These are phyloP conservation scores for Cunninghamia lanceolata DNA, from an alignment of 75 land plant genomes.

Conservation along the genomic window DNA sequence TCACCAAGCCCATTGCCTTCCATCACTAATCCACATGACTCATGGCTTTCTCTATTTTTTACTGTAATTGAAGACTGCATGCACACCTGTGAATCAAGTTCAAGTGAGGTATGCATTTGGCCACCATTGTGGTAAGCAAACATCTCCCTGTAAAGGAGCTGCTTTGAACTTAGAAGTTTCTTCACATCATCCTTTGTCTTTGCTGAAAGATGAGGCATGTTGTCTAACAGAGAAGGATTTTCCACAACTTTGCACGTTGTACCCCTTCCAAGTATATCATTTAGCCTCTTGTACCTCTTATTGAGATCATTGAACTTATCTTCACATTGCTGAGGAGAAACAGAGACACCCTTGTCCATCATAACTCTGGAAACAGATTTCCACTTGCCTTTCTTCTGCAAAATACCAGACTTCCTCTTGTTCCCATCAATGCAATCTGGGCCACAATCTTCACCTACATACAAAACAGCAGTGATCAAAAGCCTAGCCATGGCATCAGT, in stretches of 20 bases:
- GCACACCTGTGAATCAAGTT: not conserved
- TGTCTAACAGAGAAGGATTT: slow-evolving; percentile 55
- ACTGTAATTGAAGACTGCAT: not conserved
- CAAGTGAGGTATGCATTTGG: slow-evolving; percentile 7
- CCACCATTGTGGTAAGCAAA: slow-evolving; percentile 65
- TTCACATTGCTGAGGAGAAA: slow-evolving; percentile 88
- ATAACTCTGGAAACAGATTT: slow-evolving; percentile 80
- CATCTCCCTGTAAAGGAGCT: slow-evolving; percentile 81
- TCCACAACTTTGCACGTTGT: slow-evolving; percentile 81
- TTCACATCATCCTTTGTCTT: slow-evolving; percentile 71
- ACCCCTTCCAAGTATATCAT: slow-evolving; percentile 68
- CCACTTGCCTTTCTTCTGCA: slow-evolving; percentile 86
- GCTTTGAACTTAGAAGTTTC: slow-evolving; percentile 78
- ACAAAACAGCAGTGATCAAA: slow-evolving; percentile 55
- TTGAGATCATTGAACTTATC: slow-evolving; percentile 87
- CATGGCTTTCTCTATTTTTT: not conserved
- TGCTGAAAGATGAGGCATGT: slow-evolving; percentile 52
- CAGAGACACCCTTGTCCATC: slow-evolving; percentile 70
- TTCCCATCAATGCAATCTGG: slow-evolving; percentile 17
- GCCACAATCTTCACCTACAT: slow-evolving; percentile 21
- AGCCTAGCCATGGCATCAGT: slow-evolving; percentile 61
- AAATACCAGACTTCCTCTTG: slow-evolving; percentile 37
- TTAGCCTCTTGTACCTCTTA: slow-evolving; percentile 81
- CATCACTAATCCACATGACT: not conserved
- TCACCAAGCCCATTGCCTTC: slow-evolving; percentile 10